Conservation (phyloP, 192 early-diverging fungal species). For the Backusella tarrabulga region DNA sequence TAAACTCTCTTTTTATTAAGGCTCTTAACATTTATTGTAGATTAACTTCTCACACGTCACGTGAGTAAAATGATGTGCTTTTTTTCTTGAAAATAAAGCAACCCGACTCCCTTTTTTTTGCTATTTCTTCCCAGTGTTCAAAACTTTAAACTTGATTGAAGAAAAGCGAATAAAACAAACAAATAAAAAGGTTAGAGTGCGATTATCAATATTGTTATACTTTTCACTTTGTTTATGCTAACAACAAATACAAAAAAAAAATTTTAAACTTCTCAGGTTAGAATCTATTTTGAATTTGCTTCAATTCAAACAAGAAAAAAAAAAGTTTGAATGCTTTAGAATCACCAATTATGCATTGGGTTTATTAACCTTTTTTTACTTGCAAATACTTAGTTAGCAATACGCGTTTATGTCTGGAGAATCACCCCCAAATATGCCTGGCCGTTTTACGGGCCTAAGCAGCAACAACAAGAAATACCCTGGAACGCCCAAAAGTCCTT, state of each 20-base stretch:
- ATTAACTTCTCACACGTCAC: neutral
- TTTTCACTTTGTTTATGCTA: neutral
- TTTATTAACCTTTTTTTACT: neutral
- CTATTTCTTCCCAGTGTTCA: neutral
- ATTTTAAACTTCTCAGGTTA: neutral
- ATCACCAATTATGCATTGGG: neutral
- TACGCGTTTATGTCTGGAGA: slow-evolving; percentile 17
- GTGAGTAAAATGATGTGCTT: neutral
- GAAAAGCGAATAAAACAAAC: neutral
- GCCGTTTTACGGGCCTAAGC: neutral
- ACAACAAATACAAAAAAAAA: neutral
- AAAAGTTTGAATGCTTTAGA: neutral
- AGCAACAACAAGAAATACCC: slow-evolving; percentile 14
- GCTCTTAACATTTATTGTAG: no score
- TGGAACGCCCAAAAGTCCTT: slow-evolving; percentile 5
- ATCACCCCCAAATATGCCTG: slow-evolving; percentile 4
- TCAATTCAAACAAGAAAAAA: neutral
- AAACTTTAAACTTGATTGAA: neutral
- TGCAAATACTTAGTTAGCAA: neutral
- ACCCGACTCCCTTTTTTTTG: neutral
- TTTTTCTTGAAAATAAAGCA: neutral
- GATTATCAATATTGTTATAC: neutral
- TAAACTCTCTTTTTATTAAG: no score
- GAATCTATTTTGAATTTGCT: neutral
- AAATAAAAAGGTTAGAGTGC: neutral